phyloP scores from a whole-genome alignment of 208 protist genomes.

The Leishmania braziliensis region DNA sequence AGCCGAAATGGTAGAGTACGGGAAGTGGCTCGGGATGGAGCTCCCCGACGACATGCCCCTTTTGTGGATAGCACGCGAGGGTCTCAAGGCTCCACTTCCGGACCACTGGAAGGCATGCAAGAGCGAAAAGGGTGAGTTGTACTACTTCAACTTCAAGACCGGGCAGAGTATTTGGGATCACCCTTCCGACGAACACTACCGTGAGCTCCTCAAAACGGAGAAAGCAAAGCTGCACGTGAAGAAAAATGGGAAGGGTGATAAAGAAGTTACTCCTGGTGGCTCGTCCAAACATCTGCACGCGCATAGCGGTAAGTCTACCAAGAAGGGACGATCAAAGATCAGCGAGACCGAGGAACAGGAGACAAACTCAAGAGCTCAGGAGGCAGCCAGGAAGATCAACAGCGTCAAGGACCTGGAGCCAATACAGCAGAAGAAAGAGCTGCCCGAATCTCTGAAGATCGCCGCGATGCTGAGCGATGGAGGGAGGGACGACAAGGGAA shows the following conservation, averaged over 20 bases:
- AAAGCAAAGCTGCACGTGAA: conserved; percentile 42
- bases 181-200: conserved; percentile 94
- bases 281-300: neutral
- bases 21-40: conserved; percentile 96
- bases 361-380: conserved; percentile 7
- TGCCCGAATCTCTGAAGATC: conserved; percentile 27
- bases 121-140: conserved; percentile 92
- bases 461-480: conserved; percentile 3
- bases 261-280: conserved; percentile 10
- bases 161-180: conserved; percentile 95
- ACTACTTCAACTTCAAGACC: conserved; percentile 96
- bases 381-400: conserved; percentile 7
- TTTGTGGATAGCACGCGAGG: conserved; percentile 94
- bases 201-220: conserved; percentile 68
- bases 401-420: conserved; percentile 18
- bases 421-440: conserved; percentile 32
- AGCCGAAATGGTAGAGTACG: conserved; percentile 92
- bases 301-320: conserved; percentile 17
- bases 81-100: conserved; percentile 93
- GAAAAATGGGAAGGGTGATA: conserved; percentile 33
- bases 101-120: conserved; percentile 95
- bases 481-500: conserved; percentile 16
- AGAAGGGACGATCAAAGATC: conserved; percentile 31
- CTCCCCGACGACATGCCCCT: conserved; percentile 88
- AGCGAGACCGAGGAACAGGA: conserved; percentile 3